These are phyloP conservation scores for Nicotiana sylvestris DNA, from an alignment of 257 asterid genomes.

Conservation along the genomic window DNA sequence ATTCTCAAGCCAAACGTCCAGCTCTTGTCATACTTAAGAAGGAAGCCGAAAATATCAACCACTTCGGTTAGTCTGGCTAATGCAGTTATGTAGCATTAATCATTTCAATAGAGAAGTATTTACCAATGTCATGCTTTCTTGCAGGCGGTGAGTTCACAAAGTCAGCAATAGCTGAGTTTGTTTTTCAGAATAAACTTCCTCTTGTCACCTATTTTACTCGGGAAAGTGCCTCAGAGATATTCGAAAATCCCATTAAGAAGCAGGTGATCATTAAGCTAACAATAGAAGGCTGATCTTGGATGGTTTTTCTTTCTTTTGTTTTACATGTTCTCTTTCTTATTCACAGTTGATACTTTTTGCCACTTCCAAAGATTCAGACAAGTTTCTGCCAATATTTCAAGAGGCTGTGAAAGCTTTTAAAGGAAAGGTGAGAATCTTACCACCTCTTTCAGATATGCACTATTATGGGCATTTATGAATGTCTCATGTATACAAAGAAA, in stretches of 20 bases:
- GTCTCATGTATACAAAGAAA: background rate
- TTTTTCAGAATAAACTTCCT: slow-evolving; percentile 74
- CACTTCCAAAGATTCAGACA: slow-evolving; percentile 56
- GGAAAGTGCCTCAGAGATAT: slow-evolving; percentile 66
- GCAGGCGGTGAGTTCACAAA: slow-evolving; percentile 72
- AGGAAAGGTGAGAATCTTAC: slow-evolving; percentile 63
- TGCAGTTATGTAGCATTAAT: background rate
- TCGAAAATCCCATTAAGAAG: slow-evolving; percentile 91
- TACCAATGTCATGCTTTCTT: slow-evolving; percentile 7
- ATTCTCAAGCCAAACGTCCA: slow-evolving; percentile 68
- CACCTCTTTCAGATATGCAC: background rate
- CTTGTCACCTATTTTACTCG: slow-evolving; percentile 70
- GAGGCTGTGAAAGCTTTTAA: slow-evolving; percentile 86
- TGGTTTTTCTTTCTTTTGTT: background rate
- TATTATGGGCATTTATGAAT: background rate
- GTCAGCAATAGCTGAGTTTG: slow-evolving; percentile 77
- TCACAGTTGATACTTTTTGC: slow-evolving; percentile 81
- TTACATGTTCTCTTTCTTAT: slow-evolving; percentile 16
- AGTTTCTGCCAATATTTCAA: slow-evolving; percentile 49
- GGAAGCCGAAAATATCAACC: slow-evolving; percentile 70
- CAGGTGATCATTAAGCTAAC: slow-evolving; percentile 46
- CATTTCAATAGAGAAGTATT: slow-evolving; percentile 1
- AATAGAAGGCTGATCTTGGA: background rate
- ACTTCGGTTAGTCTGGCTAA: slow-evolving; percentile 54
- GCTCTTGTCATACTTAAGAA: slow-evolving; percentile 80